Base-by-base conservation (phyloP, 192 early-diverging fungal genomes). In the Funneliformis geosporum region DNA sequence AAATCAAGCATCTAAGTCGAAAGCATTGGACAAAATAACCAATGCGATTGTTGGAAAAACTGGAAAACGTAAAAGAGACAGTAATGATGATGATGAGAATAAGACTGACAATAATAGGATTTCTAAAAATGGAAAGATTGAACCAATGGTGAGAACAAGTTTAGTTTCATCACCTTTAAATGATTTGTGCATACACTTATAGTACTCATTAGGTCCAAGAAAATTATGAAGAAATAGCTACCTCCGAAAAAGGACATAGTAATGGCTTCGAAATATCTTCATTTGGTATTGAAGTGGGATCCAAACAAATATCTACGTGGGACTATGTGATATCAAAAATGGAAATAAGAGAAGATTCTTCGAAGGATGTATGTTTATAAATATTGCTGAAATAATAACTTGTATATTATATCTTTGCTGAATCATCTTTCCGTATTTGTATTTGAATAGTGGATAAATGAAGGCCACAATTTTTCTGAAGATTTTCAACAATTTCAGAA, bases 401-500 rank as follows among this genome's bases (percentile, higher is more conserved):
- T 74, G 50, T 42, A 59, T 74, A 74, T 74, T 74, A 33, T 59
- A 59, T 59, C 38, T 59, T 74, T 59, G 27, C 47, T 74, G 18
- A 74, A 72, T 72, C 43, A 72, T 46, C 42, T 74, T 74, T 59
- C 10, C 38, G 50, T 59, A 74, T 74, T 74, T 33, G 21, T n/a
- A 72, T 72, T 72, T 72, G 72, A 59, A 21, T 74, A 74, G 72
- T 74, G 25, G 72, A 74, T 74, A 38, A 74, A 74, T 59, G 38
- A 74, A 16, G 47, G 72, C 23, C 72, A 74, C 72, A 74, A 74
- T 74, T 74, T 74, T 59, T 74, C 72, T 4, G 47, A 73, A 33
- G 47, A 73, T 60, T 73, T 73, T 73, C 72, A 12, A 27, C 46
- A 74, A 74, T 74, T 74, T 74, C 50, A 74, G 72, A 74, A 74